Percentiles rank a stretch among this genome's conserved stretches.
Evolutionary conservation across 345 rosid species (phyloP).

Genomic region (Citrus trifoliata): DNA sequence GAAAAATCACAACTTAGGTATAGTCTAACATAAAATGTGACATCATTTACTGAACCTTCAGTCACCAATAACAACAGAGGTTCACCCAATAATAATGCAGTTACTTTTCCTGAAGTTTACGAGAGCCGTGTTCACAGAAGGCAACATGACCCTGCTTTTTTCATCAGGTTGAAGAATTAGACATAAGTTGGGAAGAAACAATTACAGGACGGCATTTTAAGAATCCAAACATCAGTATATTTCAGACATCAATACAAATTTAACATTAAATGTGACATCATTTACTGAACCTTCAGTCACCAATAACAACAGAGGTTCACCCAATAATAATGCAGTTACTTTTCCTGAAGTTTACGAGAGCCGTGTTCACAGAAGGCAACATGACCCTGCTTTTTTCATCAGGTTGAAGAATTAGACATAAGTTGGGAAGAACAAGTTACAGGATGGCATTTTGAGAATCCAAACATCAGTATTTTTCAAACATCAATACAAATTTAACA

Average conservation of each 20-base stretch:
- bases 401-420: slow-evolving; percentile 18
- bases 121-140: slow-evolving; percentile 23
- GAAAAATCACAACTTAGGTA: background rate
- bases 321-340: slow-evolving; percentile 47
- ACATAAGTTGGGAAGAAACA: background rate
- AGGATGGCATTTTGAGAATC: too few species aligned
- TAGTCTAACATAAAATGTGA: slow-evolving; percentile 6
- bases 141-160: slow-evolving; percentile 39
- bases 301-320: slow-evolving; percentile 39
- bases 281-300: slow-evolving; percentile 55
- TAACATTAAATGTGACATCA: slow-evolving; percentile 27
- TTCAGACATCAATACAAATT: too few species aligned
- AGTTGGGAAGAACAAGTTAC: too few species aligned
- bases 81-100: slow-evolving; percentile 58
- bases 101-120: slow-evolving; percentile 31
- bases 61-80: slow-evolving; percentile 33
- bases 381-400: slow-evolving; percentile 34
- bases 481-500: background rate
- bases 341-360: slow-evolving; percentile 32
- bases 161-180: slow-evolving; percentile 27
- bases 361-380: slow-evolving; percentile 28
- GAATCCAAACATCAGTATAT: too few species aligned
- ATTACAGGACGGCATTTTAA: too few species aligned
- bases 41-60: slow-evolving; percentile 57
- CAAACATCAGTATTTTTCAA: too few species aligned